These are phyloP conservation scores for Teratosphaeria viscida DNA, from an alignment of 2,329 filamentous ascomycete genomes.

Conservation along the genomic window DNA sequence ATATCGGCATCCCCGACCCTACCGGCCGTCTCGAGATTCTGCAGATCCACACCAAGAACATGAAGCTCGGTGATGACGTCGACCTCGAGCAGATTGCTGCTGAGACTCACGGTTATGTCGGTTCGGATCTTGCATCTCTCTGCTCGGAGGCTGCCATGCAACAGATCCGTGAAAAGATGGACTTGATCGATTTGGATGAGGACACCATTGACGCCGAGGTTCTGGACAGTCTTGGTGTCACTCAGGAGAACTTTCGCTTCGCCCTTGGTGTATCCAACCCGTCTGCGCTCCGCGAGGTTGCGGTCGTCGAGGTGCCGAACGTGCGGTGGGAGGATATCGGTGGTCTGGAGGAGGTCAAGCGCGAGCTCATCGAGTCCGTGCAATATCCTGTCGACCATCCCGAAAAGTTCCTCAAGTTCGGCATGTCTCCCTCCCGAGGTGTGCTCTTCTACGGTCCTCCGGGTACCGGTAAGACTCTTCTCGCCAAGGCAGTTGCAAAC, in stretches of 20 bases:
- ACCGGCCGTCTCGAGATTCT: slow-evolving; percentile 98
- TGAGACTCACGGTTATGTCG: slow-evolving; percentile 97
- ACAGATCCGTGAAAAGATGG: slow-evolving; percentile 99
- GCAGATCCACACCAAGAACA: slow-evolving; percentile 99
- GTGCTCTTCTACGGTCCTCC: slow-evolving; percentile 97
- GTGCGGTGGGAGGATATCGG: slow-evolving; percentile 99
- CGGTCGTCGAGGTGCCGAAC: slow-evolving; percentile 97
- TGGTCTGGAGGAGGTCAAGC: slow-evolving; percentile 96
- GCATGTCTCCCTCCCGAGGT: slow-evolving; percentile 93
- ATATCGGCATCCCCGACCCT: slow-evolving; percentile 95
- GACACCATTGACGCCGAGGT: slow-evolving; percentile 99
- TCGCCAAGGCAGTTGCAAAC: slow-evolving; percentile 98
- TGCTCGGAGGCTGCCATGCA: slow-evolving; percentile 99
- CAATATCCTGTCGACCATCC: slow-evolving; percentile 99
- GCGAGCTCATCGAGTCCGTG: slow-evolving; percentile 96
- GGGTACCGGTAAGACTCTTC: slow-evolving; percentile 99
- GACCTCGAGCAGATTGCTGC: slow-evolving; percentile 93
- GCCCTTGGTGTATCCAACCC: slow-evolving; percentile 97
- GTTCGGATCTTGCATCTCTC: slow-evolving; percentile 94
- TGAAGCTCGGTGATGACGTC: slow-evolving; percentile 96
- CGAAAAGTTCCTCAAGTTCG: slow-evolving; percentile 99
- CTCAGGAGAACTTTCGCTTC: slow-evolving; percentile 99
- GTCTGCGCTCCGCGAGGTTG: slow-evolving; percentile 94
- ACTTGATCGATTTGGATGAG: slow-evolving; percentile 96
- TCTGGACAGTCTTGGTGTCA: slow-evolving; percentile 92